phyloP scores from a whole-genome alignment of 192 early-diverging fungal genomes.

The Geosiphon pyriformis region DNA sequence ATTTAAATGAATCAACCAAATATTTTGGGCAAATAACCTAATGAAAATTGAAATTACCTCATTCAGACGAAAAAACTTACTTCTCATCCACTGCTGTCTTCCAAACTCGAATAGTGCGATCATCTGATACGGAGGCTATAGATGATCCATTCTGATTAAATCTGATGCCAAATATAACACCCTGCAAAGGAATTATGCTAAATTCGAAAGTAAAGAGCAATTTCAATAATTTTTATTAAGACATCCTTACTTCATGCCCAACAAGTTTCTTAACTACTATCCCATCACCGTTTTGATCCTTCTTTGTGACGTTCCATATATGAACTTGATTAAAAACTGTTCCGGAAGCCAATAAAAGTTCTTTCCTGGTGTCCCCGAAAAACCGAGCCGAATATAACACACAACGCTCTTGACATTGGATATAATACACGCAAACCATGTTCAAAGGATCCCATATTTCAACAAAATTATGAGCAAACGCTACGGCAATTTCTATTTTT shows the following conservation, averaged over 20 bases:
- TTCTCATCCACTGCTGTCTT: constrained; percentile 30
- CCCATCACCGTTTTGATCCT: constrained; percentile 36
- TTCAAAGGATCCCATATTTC: constrained; percentile 44
- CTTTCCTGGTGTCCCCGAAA: constrained; percentile 45
- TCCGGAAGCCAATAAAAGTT: constrained; percentile 60
- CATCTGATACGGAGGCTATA: constrained; percentile 73
- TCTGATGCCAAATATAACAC: constrained; percentile 72
- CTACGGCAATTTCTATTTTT: constrained; percentile 32
- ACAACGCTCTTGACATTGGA: constrained; percentile 62
- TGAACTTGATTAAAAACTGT: constrained; percentile 83
- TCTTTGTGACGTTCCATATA: constrained; percentile 54
- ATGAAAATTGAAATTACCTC: background rate
- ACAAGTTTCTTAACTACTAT: constrained; percentile 40
- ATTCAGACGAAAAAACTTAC: constrained; percentile 1
- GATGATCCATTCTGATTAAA: constrained; percentile 55
- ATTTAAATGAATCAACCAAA: no score
- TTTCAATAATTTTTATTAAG: background rate
- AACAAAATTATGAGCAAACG: constrained; percentile 72
- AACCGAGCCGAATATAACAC: constrained; percentile 75
- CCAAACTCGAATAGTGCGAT: constrained; percentile 80
- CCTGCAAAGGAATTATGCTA: constrained; percentile 26
- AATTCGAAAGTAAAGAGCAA: background rate
- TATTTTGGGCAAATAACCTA: background rate
- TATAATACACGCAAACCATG: constrained; percentile 29
- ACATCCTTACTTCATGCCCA: constrained; percentile 46